These are phyloP conservation scores for Polyplosphaeria fusca DNA, from an alignment of 495 filamentous ascomycete species.

Conservation along the genomic window DNA sequence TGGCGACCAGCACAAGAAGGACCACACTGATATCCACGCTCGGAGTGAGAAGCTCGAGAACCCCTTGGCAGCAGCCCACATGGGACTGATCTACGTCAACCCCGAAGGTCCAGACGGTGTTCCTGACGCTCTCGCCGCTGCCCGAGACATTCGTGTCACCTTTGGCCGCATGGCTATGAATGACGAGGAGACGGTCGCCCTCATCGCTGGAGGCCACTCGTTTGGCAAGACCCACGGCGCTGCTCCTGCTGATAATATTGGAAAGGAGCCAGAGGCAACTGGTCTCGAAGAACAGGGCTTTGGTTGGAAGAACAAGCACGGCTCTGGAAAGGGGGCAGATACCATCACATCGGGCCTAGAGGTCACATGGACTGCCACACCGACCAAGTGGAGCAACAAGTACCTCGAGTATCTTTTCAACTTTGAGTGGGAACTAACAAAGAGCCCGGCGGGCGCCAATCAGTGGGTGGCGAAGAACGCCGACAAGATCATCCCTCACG, in stretches of 20 bases:
- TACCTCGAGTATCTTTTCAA: conserved; percentile 71
- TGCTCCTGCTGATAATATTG: conserved; percentile 55
- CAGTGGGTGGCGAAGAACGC: conserved; percentile 69
- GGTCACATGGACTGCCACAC: conserved; percentile 70
- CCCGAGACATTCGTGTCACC: conserved; percentile 64
- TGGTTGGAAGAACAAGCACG: conserved; percentile 61
- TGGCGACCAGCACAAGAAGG: conserved; percentile 47
- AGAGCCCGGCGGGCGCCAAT: conserved; percentile 69
- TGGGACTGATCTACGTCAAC: conserved; percentile 77
- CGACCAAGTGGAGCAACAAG: conserved; percentile 64
- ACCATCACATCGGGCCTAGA: conserved; percentile 71
- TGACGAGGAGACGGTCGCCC: conserved; percentile 70
- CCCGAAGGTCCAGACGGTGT: conserved; percentile 69
- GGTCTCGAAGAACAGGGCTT: conserved; percentile 61
- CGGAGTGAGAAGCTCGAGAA: conserved; percentile 54
- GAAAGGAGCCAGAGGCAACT: conserved; percentile 61
- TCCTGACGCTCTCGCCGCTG: conserved; percentile 64
- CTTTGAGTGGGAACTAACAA: conserved; percentile 72
- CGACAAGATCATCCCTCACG: conserved; percentile 63
- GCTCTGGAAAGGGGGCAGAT: conserved; percentile 59
- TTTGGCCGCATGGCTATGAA: conserved; percentile 77
- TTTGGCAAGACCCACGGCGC: conserved; percentile 77
- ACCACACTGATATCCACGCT: conserved; percentile 52
- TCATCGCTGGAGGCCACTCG: conserved; percentile 71
- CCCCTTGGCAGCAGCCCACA: conserved; percentile 63